A percentile compares a stretch with the other conserved stretches of the same genome.
phyloP scores from a whole-genome alignment of 768 basidiomycete genomes.

The Phanerochaete carnosa region DNA sequence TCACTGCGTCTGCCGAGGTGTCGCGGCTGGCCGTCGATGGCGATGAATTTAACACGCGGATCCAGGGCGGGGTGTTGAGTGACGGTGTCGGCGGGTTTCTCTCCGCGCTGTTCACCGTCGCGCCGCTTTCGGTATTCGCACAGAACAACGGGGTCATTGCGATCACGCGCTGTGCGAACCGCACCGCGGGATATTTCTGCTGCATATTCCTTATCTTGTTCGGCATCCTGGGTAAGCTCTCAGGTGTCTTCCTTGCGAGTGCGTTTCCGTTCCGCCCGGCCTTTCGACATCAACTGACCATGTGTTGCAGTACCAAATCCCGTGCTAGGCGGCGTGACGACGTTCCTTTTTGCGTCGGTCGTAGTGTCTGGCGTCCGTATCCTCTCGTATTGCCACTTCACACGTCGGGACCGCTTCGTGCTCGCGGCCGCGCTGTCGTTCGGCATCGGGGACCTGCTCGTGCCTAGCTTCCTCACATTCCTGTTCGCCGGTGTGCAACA shows the following conservation, averaged over 20 bases:
- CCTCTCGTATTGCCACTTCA: constrained; percentile 55
- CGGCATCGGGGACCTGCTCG: constrained; percentile 69
- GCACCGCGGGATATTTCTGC: constrained; percentile 75
- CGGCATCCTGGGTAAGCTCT: constrained; percentile 77
- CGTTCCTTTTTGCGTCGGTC: constrained; percentile 81
- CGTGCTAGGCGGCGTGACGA: constrained; percentile 83
- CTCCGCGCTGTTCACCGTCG: constrained; percentile 77
- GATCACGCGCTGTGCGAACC: constrained; percentile 81
- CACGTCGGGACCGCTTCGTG: constrained; percentile 67
- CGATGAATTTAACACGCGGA: constrained; percentile 72
- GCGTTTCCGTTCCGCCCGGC: constrained; percentile 16
- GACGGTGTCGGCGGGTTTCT: constrained; percentile 80
- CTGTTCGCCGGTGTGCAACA: constrained; percentile 62
- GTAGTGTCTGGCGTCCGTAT: constrained; percentile 69
- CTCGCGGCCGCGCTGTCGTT: constrained; percentile 67
- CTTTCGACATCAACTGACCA: not conserved
- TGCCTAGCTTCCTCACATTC: constrained; percentile 60
- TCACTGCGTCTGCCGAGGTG: constrained; percentile 80
- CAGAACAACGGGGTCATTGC: constrained; percentile 85
- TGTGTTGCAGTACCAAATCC: constrained; percentile 59
- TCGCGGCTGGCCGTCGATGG: constrained; percentile 71
- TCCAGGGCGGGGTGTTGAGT: constrained; percentile 79
- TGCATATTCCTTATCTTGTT: constrained; percentile 78
- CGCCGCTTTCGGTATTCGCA: constrained; percentile 77
- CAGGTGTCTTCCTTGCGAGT: constrained; percentile 81